Conservation (phyloP, 2,329 filamentous ascomycete species). For the Camptophora hylomeconis region DNA sequence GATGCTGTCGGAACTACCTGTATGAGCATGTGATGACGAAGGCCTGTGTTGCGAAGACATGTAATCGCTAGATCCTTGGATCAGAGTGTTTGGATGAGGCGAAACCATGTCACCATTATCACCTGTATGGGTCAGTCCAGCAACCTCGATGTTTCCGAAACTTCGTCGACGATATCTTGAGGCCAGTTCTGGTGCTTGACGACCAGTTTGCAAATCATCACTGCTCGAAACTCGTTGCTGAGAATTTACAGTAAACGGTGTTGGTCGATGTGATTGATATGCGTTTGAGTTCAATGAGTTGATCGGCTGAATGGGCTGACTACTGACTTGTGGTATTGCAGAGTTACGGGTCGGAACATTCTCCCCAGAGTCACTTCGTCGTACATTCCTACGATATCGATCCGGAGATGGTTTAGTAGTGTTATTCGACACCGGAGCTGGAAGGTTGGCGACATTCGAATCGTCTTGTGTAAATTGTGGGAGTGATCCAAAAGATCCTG, state of each 20-base stretch:
- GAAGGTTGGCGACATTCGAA: no score
- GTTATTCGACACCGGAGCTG: no score
- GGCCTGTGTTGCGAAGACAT: conserved; percentile 16
- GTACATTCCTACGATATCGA: conserved; percentile 61
- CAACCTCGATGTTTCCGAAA: conserved; percentile 52
- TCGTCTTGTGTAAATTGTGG: no score
- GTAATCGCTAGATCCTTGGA: conserved; percentile 18
- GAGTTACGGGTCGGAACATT: conserved; percentile 5
- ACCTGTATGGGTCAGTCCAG: conserved; percentile 24
- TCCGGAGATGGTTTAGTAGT: conserved; percentile 61
- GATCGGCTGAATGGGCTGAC: conserved; percentile 28
- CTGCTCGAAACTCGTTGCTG: conserved; percentile 47
- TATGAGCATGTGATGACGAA: conserved; percentile 30
- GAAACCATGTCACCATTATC: conserved; percentile 17
- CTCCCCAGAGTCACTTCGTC: conserved; percentile 37
- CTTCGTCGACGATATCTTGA: conserved; percentile 73
- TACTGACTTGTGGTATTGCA: conserved; percentile 40
- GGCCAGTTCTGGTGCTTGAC: conserved; percentile 47
- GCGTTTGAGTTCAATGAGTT: conserved; percentile 21
- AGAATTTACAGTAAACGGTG: conserved; percentile 30
- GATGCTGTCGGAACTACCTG: conserved; percentile 53
- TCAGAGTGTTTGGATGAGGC: conserved; percentile 22
- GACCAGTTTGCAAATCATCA: conserved; percentile 54
- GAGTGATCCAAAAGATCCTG: conserved; percentile 9
- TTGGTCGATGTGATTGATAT: conserved; percentile 20